phyloP scores from a whole-genome alignment of 1,284 basidiomycete genomes.

The Rhodotorula mucilaginosa region DNA sequence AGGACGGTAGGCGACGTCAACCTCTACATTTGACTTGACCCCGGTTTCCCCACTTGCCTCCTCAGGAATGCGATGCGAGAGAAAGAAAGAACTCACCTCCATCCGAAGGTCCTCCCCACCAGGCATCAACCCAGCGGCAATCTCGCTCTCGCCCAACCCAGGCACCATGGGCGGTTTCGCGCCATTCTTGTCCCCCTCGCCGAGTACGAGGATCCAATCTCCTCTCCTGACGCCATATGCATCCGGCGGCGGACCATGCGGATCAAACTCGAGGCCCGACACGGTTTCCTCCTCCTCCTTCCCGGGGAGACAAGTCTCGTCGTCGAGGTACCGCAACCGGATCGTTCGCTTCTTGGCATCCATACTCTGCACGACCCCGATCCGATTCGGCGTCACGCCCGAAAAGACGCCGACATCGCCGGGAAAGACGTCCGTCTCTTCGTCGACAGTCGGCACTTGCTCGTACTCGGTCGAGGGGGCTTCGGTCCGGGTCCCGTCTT shows the following conservation, averaged over 20 bases:
- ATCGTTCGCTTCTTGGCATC: slow-evolving; percentile 46
- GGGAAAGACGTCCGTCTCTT: slow-evolving; percentile 54
- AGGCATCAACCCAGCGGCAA: slow-evolving; percentile 67
- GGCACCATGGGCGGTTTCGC: slow-evolving; percentile 64
- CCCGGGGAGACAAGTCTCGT: slow-evolving; percentile 61
- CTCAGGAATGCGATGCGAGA: neutral
- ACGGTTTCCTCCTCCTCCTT: slow-evolving; percentile 57
- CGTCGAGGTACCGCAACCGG: slow-evolving; percentile 41
- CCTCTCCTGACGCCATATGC: slow-evolving; percentile 73
- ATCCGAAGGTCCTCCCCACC: slow-evolving; percentile 50
- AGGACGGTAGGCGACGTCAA: too few species aligned
- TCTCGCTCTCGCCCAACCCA: slow-evolving; percentile 72
- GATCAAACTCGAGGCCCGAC: slow-evolving; percentile 71
- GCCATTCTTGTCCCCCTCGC: slow-evolving; percentile 65
- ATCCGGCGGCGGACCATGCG: slow-evolving; percentile 65
- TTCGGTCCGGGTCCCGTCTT: slow-evolving; percentile 68
- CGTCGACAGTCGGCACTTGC: slow-evolving; percentile 63
- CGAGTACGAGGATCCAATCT: slow-evolving; percentile 77
- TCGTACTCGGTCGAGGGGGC: slow-evolving; percentile 66
- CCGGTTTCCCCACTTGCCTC: too few species aligned
- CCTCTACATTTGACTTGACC: too few species aligned
- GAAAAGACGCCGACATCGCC: slow-evolving; percentile 88
- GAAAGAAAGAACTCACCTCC: slow-evolving; percentile 52
- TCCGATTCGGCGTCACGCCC: slow-evolving; percentile 58
- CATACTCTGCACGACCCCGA: slow-evolving; percentile 69